A percentile compares a stretch with the other conserved stretches of the same genome.
Evolutionary conservation across 2,329 filamentous ascomycete genomes (phyloP).

Genomic region (Fusarium sterilihyphosum): DNA sequence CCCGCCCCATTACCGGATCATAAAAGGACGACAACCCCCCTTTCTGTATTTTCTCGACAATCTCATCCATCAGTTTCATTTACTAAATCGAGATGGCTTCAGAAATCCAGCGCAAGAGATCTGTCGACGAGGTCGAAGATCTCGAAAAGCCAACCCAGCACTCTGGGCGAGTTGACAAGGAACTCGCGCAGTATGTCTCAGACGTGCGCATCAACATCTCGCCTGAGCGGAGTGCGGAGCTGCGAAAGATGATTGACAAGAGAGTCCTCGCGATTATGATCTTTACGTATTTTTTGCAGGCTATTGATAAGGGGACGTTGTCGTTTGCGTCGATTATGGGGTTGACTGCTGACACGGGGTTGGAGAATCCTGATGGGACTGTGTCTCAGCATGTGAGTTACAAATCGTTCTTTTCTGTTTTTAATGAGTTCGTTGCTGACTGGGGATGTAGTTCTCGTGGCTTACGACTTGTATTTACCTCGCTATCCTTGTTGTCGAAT

Average conservation of each 20-base stretch:
- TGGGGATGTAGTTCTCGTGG: constrained; percentile 57
- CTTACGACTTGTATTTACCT: constrained; percentile 80
- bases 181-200: constrained; percentile 73
- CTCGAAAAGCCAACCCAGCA: constrained; percentile 59
- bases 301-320: constrained; percentile 74
- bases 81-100: constrained; percentile 27
- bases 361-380: constrained; percentile 52
- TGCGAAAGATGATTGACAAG: constrained; percentile 73
- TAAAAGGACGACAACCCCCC: not conserved
- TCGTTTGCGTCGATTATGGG: constrained; percentile 73
- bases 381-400: constrained; percentile 31
- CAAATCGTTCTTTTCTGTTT: rapidly evolving
- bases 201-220: constrained; percentile 66
- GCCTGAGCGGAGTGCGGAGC: constrained; percentile 66
- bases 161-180: constrained; percentile 66
- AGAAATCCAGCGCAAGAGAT: constrained; percentile 25
- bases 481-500: constrained; percentile 75
- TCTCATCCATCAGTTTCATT: no score
- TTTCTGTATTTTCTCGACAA: not conserved
- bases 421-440: not conserved
- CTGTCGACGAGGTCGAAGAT: constrained; percentile 45
- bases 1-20: not conserved
- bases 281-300: constrained; percentile 76
- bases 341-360: constrained; percentile 59
- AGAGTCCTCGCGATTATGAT: constrained; percentile 78